Evolutionary conservation across 257 asterid genomes (phyloP).

Genomic region (Striga asiatica): DNA sequence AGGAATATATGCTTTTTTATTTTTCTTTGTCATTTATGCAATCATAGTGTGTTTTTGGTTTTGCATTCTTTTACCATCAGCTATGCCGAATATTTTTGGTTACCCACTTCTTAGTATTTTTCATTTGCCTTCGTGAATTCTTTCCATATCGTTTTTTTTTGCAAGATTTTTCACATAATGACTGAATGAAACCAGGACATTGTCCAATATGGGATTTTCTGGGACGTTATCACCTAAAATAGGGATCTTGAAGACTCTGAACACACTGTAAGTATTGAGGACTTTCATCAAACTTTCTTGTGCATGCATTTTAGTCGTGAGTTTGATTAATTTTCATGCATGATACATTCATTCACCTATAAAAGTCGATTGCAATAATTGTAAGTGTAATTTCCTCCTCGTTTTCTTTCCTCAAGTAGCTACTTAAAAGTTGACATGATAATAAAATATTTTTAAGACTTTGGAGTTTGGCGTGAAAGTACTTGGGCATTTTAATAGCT

Average conservation of each 20-base stretch:
- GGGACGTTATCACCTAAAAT: slow-evolving; percentile 71
- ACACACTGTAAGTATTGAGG: slow-evolving; percentile 55
- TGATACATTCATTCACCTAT: no score
- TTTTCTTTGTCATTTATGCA: background rate
- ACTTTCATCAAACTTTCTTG: no score
- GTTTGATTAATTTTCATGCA: background rate
- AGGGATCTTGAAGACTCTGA: slow-evolving; percentile 50
- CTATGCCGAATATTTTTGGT: no score
- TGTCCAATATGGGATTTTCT: slow-evolving; percentile 82
- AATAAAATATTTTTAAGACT: background rate
- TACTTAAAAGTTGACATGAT: background rate
- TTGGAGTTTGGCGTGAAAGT: background rate
- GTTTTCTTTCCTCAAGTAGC: background rate
- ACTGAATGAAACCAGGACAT: slow-evolving; percentile 42
- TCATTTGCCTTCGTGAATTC: background rate
- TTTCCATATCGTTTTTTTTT: background rate
- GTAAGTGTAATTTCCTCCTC: background rate
- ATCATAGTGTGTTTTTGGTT: no score
- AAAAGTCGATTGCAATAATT: no score
- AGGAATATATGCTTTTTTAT: slow-evolving; percentile 16
- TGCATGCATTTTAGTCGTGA: no score
- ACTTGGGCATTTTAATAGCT: background rate
- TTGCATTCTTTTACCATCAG: no score
- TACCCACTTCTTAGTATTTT: no score
- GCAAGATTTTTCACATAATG: slow-evolving; percentile 6